Percentiles rank a stretch among this genome's conserved stretches.
Conservation (phyloP, 306 rosid genomes). For the Vicia villosa region DNA sequence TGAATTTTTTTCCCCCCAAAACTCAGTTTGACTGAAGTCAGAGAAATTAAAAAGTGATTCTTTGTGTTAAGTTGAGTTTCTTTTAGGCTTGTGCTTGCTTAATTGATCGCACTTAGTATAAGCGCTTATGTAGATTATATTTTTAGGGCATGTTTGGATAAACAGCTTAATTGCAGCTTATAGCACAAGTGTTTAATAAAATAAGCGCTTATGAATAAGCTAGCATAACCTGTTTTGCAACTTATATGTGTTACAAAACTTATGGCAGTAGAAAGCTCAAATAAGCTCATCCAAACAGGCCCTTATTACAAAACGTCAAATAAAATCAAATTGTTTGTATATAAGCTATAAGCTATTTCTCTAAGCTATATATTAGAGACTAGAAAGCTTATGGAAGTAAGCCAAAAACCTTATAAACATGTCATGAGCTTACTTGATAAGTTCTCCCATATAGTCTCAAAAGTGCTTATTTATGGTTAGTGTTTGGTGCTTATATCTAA, state of each 20-base stretch:
- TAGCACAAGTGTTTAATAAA: background rate
- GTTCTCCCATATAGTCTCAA: background rate
- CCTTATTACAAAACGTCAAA: background rate
- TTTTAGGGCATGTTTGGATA: background rate
- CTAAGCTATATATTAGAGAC: background rate
- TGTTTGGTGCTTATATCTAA: background rate
- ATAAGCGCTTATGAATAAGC: background rate
- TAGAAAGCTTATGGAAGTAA: background rate
- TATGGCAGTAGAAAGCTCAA: too few relatives aligned
- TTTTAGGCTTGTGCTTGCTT: background rate
- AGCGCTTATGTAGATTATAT: too few relatives aligned
- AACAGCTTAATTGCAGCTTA: background rate
- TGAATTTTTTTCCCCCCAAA: background rate
- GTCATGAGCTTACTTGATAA: background rate
- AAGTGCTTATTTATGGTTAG: background rate
- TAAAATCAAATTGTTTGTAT: background rate
- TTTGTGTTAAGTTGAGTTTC: background rate
- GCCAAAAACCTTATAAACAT: background rate
- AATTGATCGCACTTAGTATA: too few relatives aligned
- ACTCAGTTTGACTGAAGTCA: background rate
- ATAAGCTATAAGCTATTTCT: background rate
- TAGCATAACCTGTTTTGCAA: too few relatives aligned
- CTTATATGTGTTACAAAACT: too few relatives aligned
- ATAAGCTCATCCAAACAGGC: too few relatives aligned
- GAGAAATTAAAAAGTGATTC: background rate